Percentiles rank a stretch among this genome's conserved stretches.
phyloP scores from a whole-genome alignment of 2,329 filamentous ascomycete species.

The Neonectria coccinea region DNA sequence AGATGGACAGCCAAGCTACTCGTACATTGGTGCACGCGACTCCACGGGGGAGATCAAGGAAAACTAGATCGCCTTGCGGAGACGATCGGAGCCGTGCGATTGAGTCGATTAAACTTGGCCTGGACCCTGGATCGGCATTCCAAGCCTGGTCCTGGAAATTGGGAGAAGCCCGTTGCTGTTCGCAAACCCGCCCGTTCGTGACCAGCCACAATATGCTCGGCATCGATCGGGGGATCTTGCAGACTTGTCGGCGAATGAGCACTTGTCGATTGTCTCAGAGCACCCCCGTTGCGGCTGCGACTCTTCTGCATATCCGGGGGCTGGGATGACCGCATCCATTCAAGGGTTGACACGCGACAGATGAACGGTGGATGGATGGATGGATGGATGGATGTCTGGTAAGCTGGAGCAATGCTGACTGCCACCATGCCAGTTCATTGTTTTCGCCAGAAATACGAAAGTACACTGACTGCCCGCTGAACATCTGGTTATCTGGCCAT shows the following conservation, averaged over 20 bases:
- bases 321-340: neutral
- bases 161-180: conserved; percentile 14
- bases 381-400: no score
- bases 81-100: conserved; percentile 27
- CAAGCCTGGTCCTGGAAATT: conserved; percentile 1
- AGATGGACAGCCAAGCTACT: conserved; percentile 32
- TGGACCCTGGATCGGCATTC: no score
- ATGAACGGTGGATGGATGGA: no score
- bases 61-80: conserved; percentile 7
- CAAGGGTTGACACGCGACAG: neutral
- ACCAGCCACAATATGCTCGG: conserved; percentile 22
- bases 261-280: conserved; percentile 3
- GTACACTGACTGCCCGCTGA: no score
- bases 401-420: no score
- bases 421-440: neutral
- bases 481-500: no score
- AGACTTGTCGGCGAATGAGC: conserved; percentile 26
- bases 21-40: conserved; percentile 27
- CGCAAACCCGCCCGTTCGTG: conserved; percentile 9
- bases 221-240: conserved; percentile 28
- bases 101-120: neutral
- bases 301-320: conserved; percentile 12
- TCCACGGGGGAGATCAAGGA: conserved; percentile 13
- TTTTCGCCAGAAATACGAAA: neutral
- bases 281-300: conserved; percentile 12